These are phyloP conservation scores for Coprinopsis marcescibilis DNA, from an alignment of 768 basidiomycete genomes.

Conservation along the genomic window DNA sequence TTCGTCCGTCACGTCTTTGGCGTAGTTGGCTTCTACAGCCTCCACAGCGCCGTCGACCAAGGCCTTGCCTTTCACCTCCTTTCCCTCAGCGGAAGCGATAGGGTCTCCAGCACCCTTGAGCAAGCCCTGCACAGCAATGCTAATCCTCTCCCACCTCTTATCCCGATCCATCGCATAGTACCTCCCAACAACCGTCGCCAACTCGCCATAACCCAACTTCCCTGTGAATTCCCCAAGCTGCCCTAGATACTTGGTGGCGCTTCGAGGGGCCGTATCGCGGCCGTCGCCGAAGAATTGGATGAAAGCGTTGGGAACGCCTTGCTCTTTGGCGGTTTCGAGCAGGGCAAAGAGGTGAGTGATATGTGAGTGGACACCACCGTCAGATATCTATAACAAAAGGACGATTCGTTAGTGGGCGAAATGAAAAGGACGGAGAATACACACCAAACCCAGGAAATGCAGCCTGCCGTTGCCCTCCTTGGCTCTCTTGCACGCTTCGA, in stretches of 20 bases:
- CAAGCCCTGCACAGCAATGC: conserved; percentile 83
- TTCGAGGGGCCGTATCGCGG: conserved; percentile 87
- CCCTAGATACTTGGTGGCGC: conserved; percentile 69
- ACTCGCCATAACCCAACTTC: conserved; percentile 71
- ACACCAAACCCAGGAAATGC: conserved; percentile 83
- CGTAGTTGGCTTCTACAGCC: conserved; percentile 70
- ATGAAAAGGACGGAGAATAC: conserved; percentile 17
- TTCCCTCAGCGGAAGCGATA: background rate
- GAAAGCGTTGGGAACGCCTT: conserved; percentile 79
- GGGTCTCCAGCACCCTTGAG: conserved; percentile 34
- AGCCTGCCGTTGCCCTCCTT: conserved; percentile 80
- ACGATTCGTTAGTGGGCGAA: background rate
- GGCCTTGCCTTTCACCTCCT: conserved; percentile 46
- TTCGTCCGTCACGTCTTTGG: conserved; percentile 86
- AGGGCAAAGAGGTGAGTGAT: conserved; percentile 87
- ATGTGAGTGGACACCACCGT: conserved; percentile 97
- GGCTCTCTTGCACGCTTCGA: conserved; percentile 69
- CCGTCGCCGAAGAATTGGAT: conserved; percentile 95
- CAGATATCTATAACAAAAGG: conserved; percentile 57
- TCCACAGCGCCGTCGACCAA: conserved; percentile 60
- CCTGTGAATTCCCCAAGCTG: conserved; percentile 73
- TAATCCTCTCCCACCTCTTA: conserved; percentile 93
- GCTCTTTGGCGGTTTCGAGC: conserved; percentile 83
- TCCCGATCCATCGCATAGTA: conserved; percentile 98
- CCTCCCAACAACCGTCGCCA: conserved; percentile 81